Evolutionary conservation across 805 yeast species (phyloP), one percentile per base, ranked within the genome.

Genomic region (Zygotorulaspora danielsina): DNA sequence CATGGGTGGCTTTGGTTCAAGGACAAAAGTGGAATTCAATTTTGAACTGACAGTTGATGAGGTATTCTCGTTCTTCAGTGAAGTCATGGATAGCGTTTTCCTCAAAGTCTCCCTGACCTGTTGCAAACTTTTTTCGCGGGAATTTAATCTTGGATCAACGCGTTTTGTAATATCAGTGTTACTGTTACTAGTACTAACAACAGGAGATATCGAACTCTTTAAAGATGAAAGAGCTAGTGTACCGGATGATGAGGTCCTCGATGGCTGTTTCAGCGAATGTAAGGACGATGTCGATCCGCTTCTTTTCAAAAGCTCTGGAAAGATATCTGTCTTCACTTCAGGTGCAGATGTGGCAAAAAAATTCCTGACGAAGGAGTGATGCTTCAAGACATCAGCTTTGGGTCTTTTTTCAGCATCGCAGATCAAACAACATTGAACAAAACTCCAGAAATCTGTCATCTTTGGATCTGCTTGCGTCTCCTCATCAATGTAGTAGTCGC

Each of bases 401-500:
- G 71, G 63, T 29, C 90, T 66, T 38, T 66, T 49, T 1, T 43
- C 38, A 1, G 75, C 67, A 46, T 77, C 73, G 3, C 69, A 54
- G 3, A 47, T 55, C 42, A 82, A 73, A 54, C 89, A 82, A 19
- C 59, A 48, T 9, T 61, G 51, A n/a, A 82, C 65, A 49, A 83
- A 80, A 44, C 75, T 75, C 58, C 73, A 73, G 30, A 84, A 82
- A n/a, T 65, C 64, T 3, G 55, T 52, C 12, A 42, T 53, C 6
- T 44, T 42, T 8, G 78, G 68, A 16, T 78, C 71, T 37, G 83
- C 74, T 53, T 75, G 71, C 46, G 71, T 74, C 4, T 68, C 72
- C n/a, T 84, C 84, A 43, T 78, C 82, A 47, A 77, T 78, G 40
- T 67, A 64, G 51, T 67, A 80, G 43, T 81, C 82, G n/a, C 72